Evolutionary conservation across 768 basidiomycete genomes (phyloP).

Genomic region (Trametes villosa): DNA sequence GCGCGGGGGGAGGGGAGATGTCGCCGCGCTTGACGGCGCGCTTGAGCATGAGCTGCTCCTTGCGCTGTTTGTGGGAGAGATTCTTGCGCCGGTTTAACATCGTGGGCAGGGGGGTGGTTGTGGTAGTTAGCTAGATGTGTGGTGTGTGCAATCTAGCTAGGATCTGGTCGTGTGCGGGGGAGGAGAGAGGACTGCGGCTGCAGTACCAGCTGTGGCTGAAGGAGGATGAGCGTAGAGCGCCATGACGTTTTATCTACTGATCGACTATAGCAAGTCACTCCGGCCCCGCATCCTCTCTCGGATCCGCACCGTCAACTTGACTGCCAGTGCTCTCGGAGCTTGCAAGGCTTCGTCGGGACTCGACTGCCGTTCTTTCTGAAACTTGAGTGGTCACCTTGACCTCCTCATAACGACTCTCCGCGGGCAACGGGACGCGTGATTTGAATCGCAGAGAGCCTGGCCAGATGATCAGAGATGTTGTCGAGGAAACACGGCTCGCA

Average conservation of each 20-base stretch:
- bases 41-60: constrained; percentile 73
- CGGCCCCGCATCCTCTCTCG: too few relatives aligned
- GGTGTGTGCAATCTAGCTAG: neutral
- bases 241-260: neutral
- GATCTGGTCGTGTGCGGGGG: neutral
- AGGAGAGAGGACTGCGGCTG: neutral
- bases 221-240: neutral
- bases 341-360: too few relatives aligned
- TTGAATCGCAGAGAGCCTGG: too few relatives aligned
- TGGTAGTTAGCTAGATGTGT: neutral
- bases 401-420: too few relatives aligned
- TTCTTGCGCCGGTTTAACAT: constrained; percentile 45
- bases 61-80: constrained; percentile 70
- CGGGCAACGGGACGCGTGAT: too few relatives aligned
- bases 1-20: constrained; percentile 37
- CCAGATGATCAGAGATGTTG: neutral
- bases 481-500: constrained; percentile 2
- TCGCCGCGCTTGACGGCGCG: constrained; percentile 88
- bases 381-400: too few relatives aligned
- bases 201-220: neutral
- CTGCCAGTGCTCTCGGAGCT: too few relatives aligned
- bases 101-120: neutral
- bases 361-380: too few relatives aligned
- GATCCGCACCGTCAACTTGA: too few relatives aligned
- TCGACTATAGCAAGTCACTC: too few relatives aligned